Conservation (phyloP, 2,329 filamentous ascomycete genomes). For the Escovopsis sp. region DNA sequence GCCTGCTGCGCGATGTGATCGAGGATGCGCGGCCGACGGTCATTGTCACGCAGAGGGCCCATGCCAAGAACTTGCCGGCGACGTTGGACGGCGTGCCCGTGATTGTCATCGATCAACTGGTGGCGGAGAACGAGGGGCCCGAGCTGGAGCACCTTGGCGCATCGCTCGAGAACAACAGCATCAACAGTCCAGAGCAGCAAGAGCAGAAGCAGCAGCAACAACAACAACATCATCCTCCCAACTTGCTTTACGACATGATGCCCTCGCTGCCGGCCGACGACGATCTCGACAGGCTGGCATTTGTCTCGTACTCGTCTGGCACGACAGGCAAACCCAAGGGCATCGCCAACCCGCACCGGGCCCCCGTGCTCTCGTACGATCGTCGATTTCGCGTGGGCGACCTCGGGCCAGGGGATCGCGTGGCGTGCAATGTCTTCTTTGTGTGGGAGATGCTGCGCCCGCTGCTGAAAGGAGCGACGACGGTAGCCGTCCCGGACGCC, state of each 20-base stretch:
- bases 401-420: conserved; percentile 54
- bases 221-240: too few relatives aligned
- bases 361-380: conserved; percentile 59
- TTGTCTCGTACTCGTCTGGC: conserved; percentile 69
- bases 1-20: conserved; percentile 59
- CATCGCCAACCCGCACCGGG: conserved; percentile 64
- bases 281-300: conserved; percentile 59
- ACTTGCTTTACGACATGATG: conserved; percentile 24
- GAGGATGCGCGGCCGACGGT: conserved; percentile 59
- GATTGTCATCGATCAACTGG: conserved; percentile 47
- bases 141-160: too few relatives aligned
- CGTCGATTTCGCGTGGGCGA: conserved; percentile 57
- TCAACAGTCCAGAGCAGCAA: too few relatives aligned
- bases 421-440: conserved; percentile 82
- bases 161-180: too few relatives aligned
- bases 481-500: conserved; percentile 60
- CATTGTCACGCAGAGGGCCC: conserved; percentile 50
- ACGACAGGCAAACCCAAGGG: conserved; percentile 70
- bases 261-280: conserved; percentile 42
- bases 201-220: too few relatives aligned
- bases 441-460: conserved; percentile 74
- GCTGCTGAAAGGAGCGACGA: conserved; percentile 59
- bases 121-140: too few relatives aligned
- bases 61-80: conserved; percentile 49
- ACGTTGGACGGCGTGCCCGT: conserved; percentile 40